Conservation (phyloP, 306 rosid species). For the Rubus idaeus region DNA sequence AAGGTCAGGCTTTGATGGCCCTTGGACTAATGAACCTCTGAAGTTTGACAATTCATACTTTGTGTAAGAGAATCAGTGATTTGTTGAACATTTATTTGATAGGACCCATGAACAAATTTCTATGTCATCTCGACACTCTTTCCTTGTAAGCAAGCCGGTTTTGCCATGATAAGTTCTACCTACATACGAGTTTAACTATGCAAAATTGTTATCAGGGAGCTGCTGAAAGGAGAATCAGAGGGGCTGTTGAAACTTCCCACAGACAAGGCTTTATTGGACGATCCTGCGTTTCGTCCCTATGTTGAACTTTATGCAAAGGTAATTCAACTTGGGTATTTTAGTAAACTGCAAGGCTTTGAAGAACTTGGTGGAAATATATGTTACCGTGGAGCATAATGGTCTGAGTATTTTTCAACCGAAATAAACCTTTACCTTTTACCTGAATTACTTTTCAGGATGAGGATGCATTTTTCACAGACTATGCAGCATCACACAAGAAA, state of each 20-base stretch:
- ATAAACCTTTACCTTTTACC: not conserved
- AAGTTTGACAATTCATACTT: conserved; percentile 89
- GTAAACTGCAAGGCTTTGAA: not conserved
- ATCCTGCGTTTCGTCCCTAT: conserved; percentile 44
- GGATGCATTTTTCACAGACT: conserved; percentile 67
- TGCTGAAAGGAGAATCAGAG: conserved; percentile 45
- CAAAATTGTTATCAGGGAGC: conserved; percentile 43
- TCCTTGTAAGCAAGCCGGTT: not conserved
- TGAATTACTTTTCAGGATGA: conserved; percentile 46
- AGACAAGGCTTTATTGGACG: conserved; percentile 61
- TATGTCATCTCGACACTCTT: not conserved
- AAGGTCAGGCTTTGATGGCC: conserved; percentile 78
- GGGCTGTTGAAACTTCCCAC: conserved; percentile 67
- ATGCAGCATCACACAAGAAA: conserved; percentile 80
- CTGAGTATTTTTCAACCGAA: not conserved
- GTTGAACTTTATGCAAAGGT: conserved; percentile 77
- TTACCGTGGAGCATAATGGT: not conserved
- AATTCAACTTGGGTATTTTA: not conserved
- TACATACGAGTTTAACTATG: not conserved
- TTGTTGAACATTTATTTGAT: not conserved
- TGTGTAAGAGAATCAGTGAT: conserved; percentile 44
- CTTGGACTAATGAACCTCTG: conserved; percentile 66
- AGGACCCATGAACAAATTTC: not conserved
- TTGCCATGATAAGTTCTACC: not conserved
- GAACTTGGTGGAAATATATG: conserved; percentile 5